Evolutionary conservation across 2,329 filamentous ascomycete genomes (phyloP).

Genomic region (Nemania sp.): DNA sequence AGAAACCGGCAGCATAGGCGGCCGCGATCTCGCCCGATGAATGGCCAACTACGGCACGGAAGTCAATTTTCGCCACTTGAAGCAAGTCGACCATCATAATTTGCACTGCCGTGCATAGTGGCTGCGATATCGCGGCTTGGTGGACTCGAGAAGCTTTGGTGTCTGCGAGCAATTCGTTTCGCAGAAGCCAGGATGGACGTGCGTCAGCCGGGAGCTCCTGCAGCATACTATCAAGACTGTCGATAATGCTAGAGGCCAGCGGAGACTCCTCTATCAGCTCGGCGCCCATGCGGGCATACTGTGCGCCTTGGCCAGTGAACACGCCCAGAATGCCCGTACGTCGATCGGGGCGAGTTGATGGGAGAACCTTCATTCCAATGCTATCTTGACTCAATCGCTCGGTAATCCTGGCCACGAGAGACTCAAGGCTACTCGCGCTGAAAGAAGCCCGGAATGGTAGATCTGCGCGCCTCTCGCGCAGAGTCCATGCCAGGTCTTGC

Average conservation of each 20-base stretch:
- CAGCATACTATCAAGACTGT: background rate
- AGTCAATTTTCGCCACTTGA: background rate
- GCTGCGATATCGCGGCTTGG: background rate
- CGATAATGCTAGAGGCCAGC: background rate
- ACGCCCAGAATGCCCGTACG: background rate
- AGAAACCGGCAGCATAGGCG: constrained; percentile 13
- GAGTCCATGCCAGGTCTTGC: background rate
- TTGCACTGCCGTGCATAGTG: constrained; percentile 44
- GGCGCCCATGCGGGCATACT: constrained; percentile 4
- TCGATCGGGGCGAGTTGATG: background rate
- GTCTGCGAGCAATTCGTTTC: background rate
- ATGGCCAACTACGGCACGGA: constrained; percentile 13
- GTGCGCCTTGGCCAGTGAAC: constrained; percentile 16
- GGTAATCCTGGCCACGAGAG: background rate
- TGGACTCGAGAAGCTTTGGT: background rate
- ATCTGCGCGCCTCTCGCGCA: background rate
- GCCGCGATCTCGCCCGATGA: constrained; percentile 22
- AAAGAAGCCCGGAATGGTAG: background rate
- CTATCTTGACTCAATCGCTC: background rate
- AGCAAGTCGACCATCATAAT: constrained; percentile 42
- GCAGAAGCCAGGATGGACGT: background rate
- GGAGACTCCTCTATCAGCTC: background rate
- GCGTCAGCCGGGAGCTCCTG: background rate
- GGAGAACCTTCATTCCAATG: background rate
- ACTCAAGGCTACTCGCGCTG: background rate